A percentile compares a stretch with the other conserved stretches of the same genome.
Conservation (phyloP, 2,329 filamentous ascomycete genomes). For the Colletotrichum lupini region DNA sequence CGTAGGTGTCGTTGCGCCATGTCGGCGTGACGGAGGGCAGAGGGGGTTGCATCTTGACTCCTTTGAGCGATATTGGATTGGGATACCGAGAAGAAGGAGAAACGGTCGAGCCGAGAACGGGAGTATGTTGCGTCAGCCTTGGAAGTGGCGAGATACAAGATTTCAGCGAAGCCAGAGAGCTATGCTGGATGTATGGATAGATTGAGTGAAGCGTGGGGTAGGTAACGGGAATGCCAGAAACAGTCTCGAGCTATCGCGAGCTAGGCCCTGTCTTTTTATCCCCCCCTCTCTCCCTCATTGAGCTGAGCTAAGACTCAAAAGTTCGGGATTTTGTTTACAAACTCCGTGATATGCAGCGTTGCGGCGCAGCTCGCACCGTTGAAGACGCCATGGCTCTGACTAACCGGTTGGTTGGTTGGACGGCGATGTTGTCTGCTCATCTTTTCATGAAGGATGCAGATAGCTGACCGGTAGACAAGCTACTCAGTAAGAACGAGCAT, state of each 20-base stretch:
- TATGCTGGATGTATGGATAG: neutral
- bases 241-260: slow-evolving; percentile 2
- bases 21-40: slow-evolving; percentile 36
- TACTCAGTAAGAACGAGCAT: neutral
- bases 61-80: neutral
- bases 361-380: neutral
- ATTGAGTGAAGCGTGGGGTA: neutral
- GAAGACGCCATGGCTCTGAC: neutral
- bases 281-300: neutral
- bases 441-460: neutral
- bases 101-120: neutral
- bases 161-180: neutral
- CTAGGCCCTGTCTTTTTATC: slow-evolving; percentile 15
- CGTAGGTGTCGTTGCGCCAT: slow-evolving; percentile 49
- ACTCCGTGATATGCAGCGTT: neutral
- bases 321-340: neutral
- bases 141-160: slow-evolving; percentile 2
- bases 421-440: neutral
- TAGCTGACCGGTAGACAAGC: neutral
- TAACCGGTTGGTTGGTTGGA: neutral
- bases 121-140: neutral
- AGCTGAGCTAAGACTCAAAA: neutral
- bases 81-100: neutral
- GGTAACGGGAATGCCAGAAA: neutral
- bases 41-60: slow-evolving; percentile 28